Evolutionary conservation across 108 stramenopile genomes (phyloP).

Genomic region (Halocafeteria seosinensis): DNA sequence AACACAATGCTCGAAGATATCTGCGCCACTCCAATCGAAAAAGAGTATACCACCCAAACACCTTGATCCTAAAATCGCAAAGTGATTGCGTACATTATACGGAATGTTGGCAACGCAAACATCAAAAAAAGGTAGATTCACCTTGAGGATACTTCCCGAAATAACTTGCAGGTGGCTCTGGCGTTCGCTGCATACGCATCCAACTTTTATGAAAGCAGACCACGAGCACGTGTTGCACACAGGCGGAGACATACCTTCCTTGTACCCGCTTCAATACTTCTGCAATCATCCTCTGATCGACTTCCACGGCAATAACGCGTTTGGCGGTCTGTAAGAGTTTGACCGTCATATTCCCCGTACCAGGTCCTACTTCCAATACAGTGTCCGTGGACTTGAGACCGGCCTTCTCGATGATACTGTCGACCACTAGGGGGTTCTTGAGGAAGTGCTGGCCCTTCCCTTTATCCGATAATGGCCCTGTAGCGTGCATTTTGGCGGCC

Average conservation of each 20-base stretch:
- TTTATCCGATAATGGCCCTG: slow-evolving; percentile 49
- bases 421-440: slow-evolving; percentile 96
- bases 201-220: background rate
- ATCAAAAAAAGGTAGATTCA: slow-evolving; percentile 85
- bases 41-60: background rate
- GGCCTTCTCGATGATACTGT: slow-evolving; percentile 77
- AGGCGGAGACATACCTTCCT: slow-evolving; percentile 41
- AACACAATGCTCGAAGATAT: slow-evolving; percentile 83
- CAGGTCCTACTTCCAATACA: slow-evolving; percentile 69
- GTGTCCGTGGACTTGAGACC: slow-evolving; percentile 62
- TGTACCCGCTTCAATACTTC: slow-evolving; percentile 95
- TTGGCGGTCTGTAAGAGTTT: slow-evolving; percentile 70
- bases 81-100: slow-evolving; percentile 42
- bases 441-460: slow-evolving; percentile 91
- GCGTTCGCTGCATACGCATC: slow-evolving; percentile 6
- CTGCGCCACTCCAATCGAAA: background rate
- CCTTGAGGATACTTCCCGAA: slow-evolving; percentile 86
- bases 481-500: background rate
- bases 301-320: slow-evolving; percentile 78
- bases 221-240: background rate
- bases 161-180: slow-evolving; percentile 65
- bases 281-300: slow-evolving; percentile 82
- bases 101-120: slow-evolving; percentile 93
- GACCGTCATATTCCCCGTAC: slow-evolving; percentile 96
- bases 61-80: background rate